Evolutionary conservation across 495 filamentous ascomycete genomes (phyloP).

Genomic region (Neurospora cerealis): DNA sequence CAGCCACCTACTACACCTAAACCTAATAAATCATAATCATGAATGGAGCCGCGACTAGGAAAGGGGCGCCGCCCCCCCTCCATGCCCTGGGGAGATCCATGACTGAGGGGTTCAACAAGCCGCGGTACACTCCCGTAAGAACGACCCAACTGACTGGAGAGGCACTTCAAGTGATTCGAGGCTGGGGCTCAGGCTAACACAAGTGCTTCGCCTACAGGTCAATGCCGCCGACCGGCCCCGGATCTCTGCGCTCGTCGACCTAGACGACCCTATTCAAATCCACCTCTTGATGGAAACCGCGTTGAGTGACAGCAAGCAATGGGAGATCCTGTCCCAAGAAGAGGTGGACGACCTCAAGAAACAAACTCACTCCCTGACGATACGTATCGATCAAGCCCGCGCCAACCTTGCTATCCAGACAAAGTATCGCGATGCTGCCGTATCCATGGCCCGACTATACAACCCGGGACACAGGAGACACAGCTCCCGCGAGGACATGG

Average conservation of each 20-base stretch:
- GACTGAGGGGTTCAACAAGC: constrained; percentile 17
- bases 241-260: constrained; percentile 35
- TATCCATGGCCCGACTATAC: constrained; percentile 72
- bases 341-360: constrained; percentile 89
- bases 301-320: constrained; percentile 72
- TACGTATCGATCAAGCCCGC: constrained; percentile 67
- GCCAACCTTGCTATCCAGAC: constrained; percentile 82
- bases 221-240: constrained; percentile 20
- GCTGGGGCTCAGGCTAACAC: background rate
- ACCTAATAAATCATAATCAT: background rate
- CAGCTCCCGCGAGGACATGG: constrained; percentile 20
- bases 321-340: constrained; percentile 77
- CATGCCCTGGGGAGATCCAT: background rate
- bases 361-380: constrained; percentile 56
- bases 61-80: constrained; percentile 2
- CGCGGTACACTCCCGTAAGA: constrained; percentile 40
- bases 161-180: background rate
- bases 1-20: background rate
- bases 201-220: background rate
- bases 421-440: constrained; percentile 87
- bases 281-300: constrained; percentile 93
- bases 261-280: constrained; percentile 50
- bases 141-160: background rate
- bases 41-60: constrained; percentile 12
- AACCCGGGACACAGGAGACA: constrained; percentile 37